These are phyloP conservation scores for Nadsonia starkeyi-henricii DNA, from an alignment of 1,139 yeast genomes.

Conservation along the genomic window DNA sequence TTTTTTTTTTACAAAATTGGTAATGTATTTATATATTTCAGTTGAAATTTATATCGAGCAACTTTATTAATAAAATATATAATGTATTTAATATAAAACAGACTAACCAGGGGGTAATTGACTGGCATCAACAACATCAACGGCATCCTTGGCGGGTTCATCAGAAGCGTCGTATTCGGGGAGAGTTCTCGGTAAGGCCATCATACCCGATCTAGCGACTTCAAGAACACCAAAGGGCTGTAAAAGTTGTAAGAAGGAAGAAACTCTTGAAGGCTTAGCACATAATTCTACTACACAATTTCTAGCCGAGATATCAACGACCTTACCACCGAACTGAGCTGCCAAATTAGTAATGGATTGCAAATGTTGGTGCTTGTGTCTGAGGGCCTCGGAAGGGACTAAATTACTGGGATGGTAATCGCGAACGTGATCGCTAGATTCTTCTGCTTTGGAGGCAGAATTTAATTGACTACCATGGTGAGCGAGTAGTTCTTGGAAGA, in stretches of 20 bases:
- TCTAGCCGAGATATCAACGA: conserved; percentile 85
- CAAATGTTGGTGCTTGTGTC: conserved; percentile 85
- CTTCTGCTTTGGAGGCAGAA: conserved; percentile 11
- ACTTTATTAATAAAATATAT: too few species aligned
- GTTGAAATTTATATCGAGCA: too few species aligned
- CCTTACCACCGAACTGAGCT: conserved; percentile 79
- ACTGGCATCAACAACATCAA: conserved; percentile 36
- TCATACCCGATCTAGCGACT: conserved; percentile 95
- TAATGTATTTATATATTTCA: too few species aligned
- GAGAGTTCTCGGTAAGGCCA: conserved; percentile 96
- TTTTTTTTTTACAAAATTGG: too few species aligned
- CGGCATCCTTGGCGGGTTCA: conserved; percentile 43
- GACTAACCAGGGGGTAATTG: conserved; percentile 76
- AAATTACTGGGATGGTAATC: conserved; percentile 72
- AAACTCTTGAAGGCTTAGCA: conserved; percentile 84
- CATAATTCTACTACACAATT: conserved; percentile 88
- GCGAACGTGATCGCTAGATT: conserved; percentile 15
- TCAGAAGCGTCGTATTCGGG: conserved; percentile 38
- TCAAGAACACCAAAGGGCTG: conserved; percentile 95
- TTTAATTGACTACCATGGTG: conserved; percentile 49
- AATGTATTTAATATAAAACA: not conserved
- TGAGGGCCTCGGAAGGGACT: conserved; percentile 81
- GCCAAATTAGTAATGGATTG: conserved; percentile 72
- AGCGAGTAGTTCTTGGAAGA: conserved; percentile 85
- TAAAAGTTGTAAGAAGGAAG: conserved; percentile 73